These are phyloP conservation scores for Alopecurus myosuroides DNA, from an alignment of 176 grass and related monocot species.

Conservation along the genomic window DNA sequence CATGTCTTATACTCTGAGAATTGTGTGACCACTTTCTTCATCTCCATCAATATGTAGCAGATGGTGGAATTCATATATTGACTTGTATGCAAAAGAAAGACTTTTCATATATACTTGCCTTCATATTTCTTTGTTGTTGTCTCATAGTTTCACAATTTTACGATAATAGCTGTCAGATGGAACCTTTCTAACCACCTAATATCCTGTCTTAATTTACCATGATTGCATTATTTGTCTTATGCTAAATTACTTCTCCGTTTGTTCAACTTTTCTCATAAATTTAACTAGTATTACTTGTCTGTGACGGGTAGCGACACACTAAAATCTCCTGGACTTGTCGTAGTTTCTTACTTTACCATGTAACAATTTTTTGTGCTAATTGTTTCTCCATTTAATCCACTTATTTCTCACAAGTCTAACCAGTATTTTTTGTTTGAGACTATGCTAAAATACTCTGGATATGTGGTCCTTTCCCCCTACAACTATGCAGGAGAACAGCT, in stretches of 20 bases:
- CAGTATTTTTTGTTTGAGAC: background rate
- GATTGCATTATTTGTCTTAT: background rate
- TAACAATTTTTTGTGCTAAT: background rate
- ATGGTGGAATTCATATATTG: constrained; percentile 7
- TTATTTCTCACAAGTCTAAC: constrained; percentile 1
- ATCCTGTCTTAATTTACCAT: background rate
- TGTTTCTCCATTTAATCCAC: constrained; percentile 2
- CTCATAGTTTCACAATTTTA: constrained; percentile 1
- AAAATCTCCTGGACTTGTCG: constrained; percentile 6
- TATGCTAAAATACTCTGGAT: constrained; percentile 7
- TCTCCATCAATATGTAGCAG: background rate
- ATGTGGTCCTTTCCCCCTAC: background rate
- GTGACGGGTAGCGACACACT: background rate
- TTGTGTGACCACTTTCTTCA: background rate
- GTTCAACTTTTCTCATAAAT: constrained; percentile 11
- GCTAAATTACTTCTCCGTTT: constrained; percentile 1
- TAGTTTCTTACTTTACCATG: background rate
- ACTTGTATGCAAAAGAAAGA: background rate
- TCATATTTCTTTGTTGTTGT: background rate
- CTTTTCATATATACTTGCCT: constrained; percentile 7
- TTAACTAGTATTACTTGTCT: constrained; percentile 17
- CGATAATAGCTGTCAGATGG: background rate
- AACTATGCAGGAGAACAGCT: constrained; percentile 42
- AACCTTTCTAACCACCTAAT: background rate
- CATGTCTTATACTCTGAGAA: background rate